Evolutionary conservation across 352 stramenopile genomes (phyloP), one percentile per base, ranked within the genome.

Genomic region (Chrysophaeum taylorii): DNA sequence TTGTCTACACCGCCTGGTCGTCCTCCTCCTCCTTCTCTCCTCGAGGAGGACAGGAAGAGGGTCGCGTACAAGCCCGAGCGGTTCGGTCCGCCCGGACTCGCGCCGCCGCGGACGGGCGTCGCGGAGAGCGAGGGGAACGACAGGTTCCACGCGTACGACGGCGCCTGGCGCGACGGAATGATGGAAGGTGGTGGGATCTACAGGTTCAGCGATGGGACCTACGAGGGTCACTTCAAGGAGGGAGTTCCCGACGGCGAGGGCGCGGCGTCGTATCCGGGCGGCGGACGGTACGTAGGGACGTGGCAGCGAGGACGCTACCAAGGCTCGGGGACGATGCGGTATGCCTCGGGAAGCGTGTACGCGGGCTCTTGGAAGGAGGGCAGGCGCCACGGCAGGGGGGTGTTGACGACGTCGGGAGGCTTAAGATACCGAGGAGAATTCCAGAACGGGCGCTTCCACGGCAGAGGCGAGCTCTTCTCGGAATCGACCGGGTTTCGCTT

Each of bases 71-170:
- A 66, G 57, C 25, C 23, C 2, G 57, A 66, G 33, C 12, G 18
- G 14, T 45, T 45, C 64, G 64, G 64, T 23, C 64, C 64, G 37
- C 69, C 69, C 15, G 69, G 69, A 5, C 61, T 73, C 2, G 60
- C 57, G 42, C 57, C 69, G 45, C 69, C 69, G 23, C 69, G 67
- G n/a, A 66, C 53, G 23, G 57, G 61, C 41, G 60, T 73, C 35
- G 27, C 70, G 2, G 70, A 73, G 60, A 63, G 36, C 25, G 69
- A 73, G 29, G 73, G 73, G 27, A 73, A 70, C 45, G 70, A 78
- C 36, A 16, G 29, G 1, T 76, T 76, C 53, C 76, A 78, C 73
- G 63, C 60, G 38, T 79, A 79, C 64, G 76, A 78, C 48, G 75
- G 75, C 38, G 25, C 72, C 25, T 79, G 68, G 68, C 7, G 61